Evolutionary conservation across 768 basidiomycete genomes (phyloP).

Genomic region (Cystobasidium onofrii): DNA sequence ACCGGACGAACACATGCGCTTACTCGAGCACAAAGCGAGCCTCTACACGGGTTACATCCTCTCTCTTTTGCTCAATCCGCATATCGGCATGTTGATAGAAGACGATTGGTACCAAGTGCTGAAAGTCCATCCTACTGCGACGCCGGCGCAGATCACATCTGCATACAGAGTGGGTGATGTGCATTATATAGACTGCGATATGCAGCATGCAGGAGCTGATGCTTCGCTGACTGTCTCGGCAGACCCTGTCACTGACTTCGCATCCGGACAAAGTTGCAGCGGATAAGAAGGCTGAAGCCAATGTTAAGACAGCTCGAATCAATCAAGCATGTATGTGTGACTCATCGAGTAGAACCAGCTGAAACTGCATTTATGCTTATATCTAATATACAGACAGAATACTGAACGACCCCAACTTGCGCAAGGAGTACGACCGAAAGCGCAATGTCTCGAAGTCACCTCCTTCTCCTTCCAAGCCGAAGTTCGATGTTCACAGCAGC

Average conservation of each 20-base stretch:
- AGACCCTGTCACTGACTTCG: neutral
- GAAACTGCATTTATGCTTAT: too few relatives aligned
- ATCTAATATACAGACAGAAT: neutral
- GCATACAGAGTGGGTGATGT: neutral
- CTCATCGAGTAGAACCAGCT: too few relatives aligned
- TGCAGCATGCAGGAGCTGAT: neutral
- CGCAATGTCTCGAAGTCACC: neutral
- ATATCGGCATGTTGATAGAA: neutral
- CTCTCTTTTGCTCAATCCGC: too few relatives aligned
- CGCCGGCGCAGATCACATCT: neutral
- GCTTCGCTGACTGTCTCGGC: neutral
- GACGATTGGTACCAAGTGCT: neutral
- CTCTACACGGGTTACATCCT: too few relatives aligned
- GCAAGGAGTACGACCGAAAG: neutral
- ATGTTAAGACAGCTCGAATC: neutral
- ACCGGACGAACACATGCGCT: too few relatives aligned
- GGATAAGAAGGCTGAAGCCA: neutral
- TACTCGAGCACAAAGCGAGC: too few relatives aligned
- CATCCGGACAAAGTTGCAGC: neutral
- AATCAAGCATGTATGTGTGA: neutral
- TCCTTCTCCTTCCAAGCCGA: neutral
- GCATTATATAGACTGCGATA: neutral
- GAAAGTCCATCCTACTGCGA: neutral
- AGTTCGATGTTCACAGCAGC: too few relatives aligned
- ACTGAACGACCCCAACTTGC: neutral